Evolutionary conservation across 306 rosid genomes (phyloP).

Genomic region (Ceratonia siliqua): DNA sequence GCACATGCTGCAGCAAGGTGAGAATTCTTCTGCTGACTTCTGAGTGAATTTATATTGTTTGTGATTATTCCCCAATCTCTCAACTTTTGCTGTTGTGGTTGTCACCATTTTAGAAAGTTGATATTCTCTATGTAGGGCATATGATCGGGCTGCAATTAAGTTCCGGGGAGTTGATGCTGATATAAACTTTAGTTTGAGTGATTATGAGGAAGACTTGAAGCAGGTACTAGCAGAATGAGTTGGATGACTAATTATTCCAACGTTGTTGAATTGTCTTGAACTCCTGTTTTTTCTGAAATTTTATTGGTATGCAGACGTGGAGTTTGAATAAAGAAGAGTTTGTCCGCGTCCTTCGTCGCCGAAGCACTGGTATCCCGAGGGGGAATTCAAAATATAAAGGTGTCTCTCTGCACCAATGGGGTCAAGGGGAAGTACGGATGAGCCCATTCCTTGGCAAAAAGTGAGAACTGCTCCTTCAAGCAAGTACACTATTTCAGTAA

Average conservation of each 20-base stretch:
- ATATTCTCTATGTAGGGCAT: conserved; percentile 53
- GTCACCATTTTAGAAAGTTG: not conserved
- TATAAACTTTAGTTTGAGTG: conserved; percentile 68
- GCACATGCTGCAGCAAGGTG: conserved; percentile 82
- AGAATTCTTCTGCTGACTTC: not conserved
- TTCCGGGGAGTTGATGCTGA: conserved; percentile 83
- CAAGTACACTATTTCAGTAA: not conserved
- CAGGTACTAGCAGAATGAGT: conserved; percentile 44
- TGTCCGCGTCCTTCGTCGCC: conserved; percentile 68
- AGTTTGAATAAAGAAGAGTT: conserved; percentile 70
- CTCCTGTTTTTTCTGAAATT: conserved; percentile 2
- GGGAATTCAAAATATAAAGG: conserved; percentile 64
- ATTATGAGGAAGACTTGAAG: conserved; percentile 73
- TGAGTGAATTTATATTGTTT: not conserved
- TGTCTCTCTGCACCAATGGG: conserved; percentile 56
- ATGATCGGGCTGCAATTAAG: conserved; percentile 84
- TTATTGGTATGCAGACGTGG: conserved; percentile 53
- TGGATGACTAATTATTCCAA: not conserved
- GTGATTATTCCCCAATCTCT: not conserved
- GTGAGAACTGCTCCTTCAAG: conserved; percentile 44
- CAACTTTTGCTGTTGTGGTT: not conserved
- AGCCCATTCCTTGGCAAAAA: conserved; percentile 63
- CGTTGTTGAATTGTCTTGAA: not conserved
- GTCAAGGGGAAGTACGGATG: conserved; percentile 67
- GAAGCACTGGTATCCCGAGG: conserved; percentile 61